Evolutionary conservation across 768 basidiomycete genomes (phyloP), one percentile per base, ranked within the genome.

Genomic region (Hypholoma fasciculare): DNA sequence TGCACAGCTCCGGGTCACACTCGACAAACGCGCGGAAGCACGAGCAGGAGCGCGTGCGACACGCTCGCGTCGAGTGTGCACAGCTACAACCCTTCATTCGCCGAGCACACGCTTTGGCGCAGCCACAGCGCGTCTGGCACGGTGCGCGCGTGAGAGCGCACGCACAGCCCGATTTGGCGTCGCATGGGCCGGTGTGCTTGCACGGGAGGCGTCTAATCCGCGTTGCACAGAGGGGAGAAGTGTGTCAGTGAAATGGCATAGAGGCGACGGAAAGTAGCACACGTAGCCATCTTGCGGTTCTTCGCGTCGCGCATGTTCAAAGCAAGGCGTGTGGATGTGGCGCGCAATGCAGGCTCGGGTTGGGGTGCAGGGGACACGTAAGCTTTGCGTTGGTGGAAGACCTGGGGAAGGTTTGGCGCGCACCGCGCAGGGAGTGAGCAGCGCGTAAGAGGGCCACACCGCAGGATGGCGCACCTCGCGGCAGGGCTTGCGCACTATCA

Each of bases 1-100:
- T 6, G 59, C 90, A 92, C 8, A 89, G 57, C 37, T 84, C 83
- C 2, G 88, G 87, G 67, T 90, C 87, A 58, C 90, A 92, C 67
- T 91, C 90, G 37, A 84, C 75, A 8, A 72, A 65, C 0, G 76
- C 72, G 19, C 63, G 68, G 49, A 70, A 74, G 65, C 89, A 92
- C 8, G 79, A 76, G 61, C 89, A 91, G 4, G 70, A 70, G 13
- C 65, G 61, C 2, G 71, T 78, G n/a, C 66, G 68, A 69, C 76
- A 83, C 17, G 62, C 66, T 52, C 61, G 67, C 17, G 54, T 58
- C 2, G 65, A 62, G 38, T 65, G 69, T 1, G 69, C 66, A 63
- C 87, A 90, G 8, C 64, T 66, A 62, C 89, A 90, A 2, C 89
- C 88, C 55, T 65, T 69, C 79, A 80, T 83, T 49, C 83, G 76